A percentile compares a stretch with the other conserved stretches of the same genome.
phyloP scores from a whole-genome alignment of 108 stramenopile species.

The Cyclotella kingstonii region DNA sequence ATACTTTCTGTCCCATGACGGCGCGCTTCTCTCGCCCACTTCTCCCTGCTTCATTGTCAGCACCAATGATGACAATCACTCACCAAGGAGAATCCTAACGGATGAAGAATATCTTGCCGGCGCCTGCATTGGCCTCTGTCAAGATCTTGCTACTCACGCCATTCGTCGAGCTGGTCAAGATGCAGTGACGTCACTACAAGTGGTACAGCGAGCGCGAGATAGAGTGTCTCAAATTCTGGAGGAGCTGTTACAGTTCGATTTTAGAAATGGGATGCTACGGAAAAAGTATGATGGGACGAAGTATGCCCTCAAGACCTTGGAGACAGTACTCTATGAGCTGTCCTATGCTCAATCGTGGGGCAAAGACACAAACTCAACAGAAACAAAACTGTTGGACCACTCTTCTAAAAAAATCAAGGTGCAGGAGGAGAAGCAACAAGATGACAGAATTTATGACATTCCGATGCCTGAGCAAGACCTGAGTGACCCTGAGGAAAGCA shows the following conservation, averaged over 20 bases:
- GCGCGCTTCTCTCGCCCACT: constrained; percentile 33
- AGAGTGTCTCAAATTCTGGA: constrained; percentile 56
- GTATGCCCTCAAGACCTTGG: constrained; percentile 71
- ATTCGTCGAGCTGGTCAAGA: constrained; percentile 64
- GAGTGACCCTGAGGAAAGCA: not conserved
- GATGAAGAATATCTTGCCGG: constrained; percentile 85
- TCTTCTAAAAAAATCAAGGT: constrained; percentile 15
- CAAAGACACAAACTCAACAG: not conserved
- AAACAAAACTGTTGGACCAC: constrained; percentile 2
- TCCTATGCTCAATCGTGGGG: constrained; percentile 53
- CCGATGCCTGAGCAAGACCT: constrained; percentile 8
- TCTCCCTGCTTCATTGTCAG: constrained; percentile 5
- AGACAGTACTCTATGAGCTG: constrained; percentile 88
- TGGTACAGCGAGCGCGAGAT: constrained; percentile 55
- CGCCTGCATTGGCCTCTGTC: constrained; percentile 67
- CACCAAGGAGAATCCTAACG: constrained; percentile 41
- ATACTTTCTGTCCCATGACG: constrained; percentile 58
- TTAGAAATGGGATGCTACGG: constrained; percentile 91
- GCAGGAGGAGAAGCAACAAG: constrained; percentile 16
- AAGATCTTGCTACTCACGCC: constrained; percentile 67
- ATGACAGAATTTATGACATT: constrained; percentile 13
- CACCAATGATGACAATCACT: not conserved
- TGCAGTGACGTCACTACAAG: constrained; percentile 37
- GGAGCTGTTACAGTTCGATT: constrained; percentile 80
- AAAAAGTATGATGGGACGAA: constrained; percentile 86